phyloP scores from a whole-genome alignment of 2,329 filamentous ascomycete genomes.

The Cytospora mali region DNA sequence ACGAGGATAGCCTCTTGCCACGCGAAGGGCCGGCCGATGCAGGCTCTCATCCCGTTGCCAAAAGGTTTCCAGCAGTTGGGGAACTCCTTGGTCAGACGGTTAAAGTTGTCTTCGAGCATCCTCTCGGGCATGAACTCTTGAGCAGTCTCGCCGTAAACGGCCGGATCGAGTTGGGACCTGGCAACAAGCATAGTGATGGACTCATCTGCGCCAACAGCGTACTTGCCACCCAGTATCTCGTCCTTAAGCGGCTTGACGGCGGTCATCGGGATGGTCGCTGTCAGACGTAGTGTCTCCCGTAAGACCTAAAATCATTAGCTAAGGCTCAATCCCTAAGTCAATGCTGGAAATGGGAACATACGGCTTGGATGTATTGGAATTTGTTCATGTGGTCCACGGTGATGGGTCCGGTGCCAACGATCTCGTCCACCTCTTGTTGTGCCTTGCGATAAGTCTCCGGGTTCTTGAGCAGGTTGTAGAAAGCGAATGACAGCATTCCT shows the following conservation, averaged over 20 bases:
- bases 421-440: slow-evolving; percentile 67
- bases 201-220: slow-evolving; percentile 57
- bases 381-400: slow-evolving; percentile 63
- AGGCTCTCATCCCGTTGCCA: slow-evolving; percentile 59
- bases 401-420: slow-evolving; percentile 62
- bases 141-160: slow-evolving; percentile 67
- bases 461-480: slow-evolving; percentile 67
- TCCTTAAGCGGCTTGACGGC: slow-evolving; percentile 54
- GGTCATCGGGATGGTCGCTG: slow-evolving; percentile 62
- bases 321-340: background rate
- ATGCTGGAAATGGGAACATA: slow-evolving; percentile 29
- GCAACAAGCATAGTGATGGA: slow-evolving; percentile 52
- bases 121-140: slow-evolving; percentile 69
- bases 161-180: slow-evolving; percentile 62
- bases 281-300: slow-evolving; percentile 66
- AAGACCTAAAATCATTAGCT: slow-evolving; percentile 46
- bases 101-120: slow-evolving; percentile 71
- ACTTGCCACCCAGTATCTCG: slow-evolving; percentile 62
- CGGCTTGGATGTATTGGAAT: slow-evolving; percentile 66
- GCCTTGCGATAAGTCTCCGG: slow-evolving; percentile 62
- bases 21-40: slow-evolving; percentile 73
- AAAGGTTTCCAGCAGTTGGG: slow-evolving; percentile 72
- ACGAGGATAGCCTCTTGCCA: slow-evolving; percentile 71
- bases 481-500: slow-evolving; percentile 65
- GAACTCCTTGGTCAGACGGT: slow-evolving; percentile 61